These are phyloP conservation scores for Biscogniauxia marginata DNA, from an alignment of 2,329 filamentous ascomycete genomes.

Conservation along the genomic window DNA sequence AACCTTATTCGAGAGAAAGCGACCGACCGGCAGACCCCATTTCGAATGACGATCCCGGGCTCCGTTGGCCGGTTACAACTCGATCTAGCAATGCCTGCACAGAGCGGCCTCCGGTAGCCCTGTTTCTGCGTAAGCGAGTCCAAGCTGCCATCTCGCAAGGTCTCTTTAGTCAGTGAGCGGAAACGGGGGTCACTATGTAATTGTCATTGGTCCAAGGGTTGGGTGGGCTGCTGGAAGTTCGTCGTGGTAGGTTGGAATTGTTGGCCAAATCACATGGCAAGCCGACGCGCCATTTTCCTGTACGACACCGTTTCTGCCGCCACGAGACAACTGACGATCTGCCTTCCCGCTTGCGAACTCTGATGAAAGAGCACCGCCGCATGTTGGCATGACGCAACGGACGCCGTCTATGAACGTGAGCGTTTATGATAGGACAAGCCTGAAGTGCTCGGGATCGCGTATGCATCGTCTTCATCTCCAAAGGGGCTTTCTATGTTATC, in stretches of 20 bases:
- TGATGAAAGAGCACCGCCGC: not conserved
- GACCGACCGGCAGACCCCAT: conserved; percentile 38
- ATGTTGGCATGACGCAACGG: conserved; percentile 21
- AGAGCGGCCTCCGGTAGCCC: not conserved
- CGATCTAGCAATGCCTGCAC: conserved; percentile 35
- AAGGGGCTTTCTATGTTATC: not conserved
- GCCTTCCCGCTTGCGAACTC: conserved; percentile 17
- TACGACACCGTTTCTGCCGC: conserved; percentile 32
- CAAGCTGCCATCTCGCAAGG: not conserved
- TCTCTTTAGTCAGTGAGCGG: not conserved
- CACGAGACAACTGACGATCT: conserved; percentile 23
- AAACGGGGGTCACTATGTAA: not conserved
- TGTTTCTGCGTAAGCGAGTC: not conserved
- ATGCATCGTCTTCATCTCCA: not conserved
- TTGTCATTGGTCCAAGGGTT: not conserved
- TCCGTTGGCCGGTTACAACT: conserved; percentile 34
- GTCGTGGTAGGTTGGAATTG: not conserved
- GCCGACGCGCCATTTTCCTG: conserved; percentile 32
- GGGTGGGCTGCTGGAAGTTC: not conserved
- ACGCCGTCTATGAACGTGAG: conserved; percentile 1
- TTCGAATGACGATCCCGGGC: conserved; percentile 36
- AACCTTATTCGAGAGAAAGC: conserved; percentile 36
- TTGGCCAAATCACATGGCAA: conserved; percentile 28
- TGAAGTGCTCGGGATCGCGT: conserved; percentile 17
- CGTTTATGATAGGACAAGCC: not conserved